Percentiles rank a stretch among this genome's conserved stretches.
Conservation (phyloP, 495 filamentous ascomycete genomes). For the Aspergillus carlsbadensis region DNA sequence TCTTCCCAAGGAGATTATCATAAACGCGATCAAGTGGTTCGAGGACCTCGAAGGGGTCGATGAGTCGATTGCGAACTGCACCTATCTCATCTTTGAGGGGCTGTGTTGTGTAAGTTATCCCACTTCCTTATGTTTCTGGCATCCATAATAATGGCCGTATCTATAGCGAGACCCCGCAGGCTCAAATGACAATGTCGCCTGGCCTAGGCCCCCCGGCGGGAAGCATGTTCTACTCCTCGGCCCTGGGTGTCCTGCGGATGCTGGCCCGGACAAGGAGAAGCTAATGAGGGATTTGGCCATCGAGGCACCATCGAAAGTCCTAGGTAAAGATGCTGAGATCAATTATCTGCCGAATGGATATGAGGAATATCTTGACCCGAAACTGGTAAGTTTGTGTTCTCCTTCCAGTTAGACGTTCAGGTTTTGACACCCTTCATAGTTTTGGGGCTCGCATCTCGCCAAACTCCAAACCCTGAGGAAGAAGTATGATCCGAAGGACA, state of each 20-base stretch:
- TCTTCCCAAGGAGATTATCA: slow-evolving; percentile 5
- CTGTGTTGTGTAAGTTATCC: slow-evolving; percentile 7
- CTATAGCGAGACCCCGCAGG: slow-evolving; percentile 10
- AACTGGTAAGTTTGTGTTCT: neutral
- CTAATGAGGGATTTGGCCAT: slow-evolving; percentile 3
- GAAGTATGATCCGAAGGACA: too few species aligned
- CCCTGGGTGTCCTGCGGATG: slow-evolving; percentile 11
- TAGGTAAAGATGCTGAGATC: neutral
- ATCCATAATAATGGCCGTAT: neutral
- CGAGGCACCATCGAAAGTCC: neutral
- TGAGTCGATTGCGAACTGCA: slow-evolving; percentile 8
- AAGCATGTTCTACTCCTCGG: slow-evolving; percentile 15
- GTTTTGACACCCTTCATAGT: too few species aligned
- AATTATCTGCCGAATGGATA: slow-evolving; percentile 4
- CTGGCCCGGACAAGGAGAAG: slow-evolving; percentile 7
- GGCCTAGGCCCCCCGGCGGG: slow-evolving; percentile 7
- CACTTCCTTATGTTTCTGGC: neutral
- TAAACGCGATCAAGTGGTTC: slow-evolving; percentile 6
- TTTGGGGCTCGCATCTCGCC: too few species aligned
- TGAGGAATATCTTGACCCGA: slow-evolving; percentile 13
- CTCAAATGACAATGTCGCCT: slow-evolving; percentile 2
- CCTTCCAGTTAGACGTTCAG: neutral
- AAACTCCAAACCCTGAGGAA: too few species aligned
- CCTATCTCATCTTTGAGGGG: slow-evolving; percentile 15
- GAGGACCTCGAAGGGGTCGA: slow-evolving; percentile 3